Conservation (phyloP, 352 stramenopile species). For the Phytophthora europaea region DNA sequence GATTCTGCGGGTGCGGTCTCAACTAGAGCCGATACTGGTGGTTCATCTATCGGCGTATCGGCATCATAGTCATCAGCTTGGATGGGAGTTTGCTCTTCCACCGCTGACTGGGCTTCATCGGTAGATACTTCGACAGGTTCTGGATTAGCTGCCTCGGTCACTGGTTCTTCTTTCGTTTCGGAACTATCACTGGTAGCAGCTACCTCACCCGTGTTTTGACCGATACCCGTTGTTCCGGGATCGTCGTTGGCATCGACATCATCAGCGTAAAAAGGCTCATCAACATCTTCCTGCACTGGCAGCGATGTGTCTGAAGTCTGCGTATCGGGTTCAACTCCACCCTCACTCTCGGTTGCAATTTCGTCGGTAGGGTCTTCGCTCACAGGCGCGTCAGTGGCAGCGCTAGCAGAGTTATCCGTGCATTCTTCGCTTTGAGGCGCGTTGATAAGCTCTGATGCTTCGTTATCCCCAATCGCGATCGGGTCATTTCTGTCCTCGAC, state of each 20-base stretch:
- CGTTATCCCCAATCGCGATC: not conserved
- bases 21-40: not conserved
- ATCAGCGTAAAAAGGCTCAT: not conserved
- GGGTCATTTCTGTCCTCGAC: conserved; percentile 3
- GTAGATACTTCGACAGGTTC: conserved; percentile 8
- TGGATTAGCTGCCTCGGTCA: conserved; percentile 2
- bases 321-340: not conserved
- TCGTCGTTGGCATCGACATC: conserved; percentile 1
- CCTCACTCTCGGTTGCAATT: not conserved
- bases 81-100: not conserved
- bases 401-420: not conserved
- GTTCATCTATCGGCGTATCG: conserved; percentile 14
- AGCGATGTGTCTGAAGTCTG: not conserved
- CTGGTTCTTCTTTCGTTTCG: not conserved
- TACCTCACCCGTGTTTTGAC: not conserved
- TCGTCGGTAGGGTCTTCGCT: not conserved
- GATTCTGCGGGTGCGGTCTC: not conserved
- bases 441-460: not conserved
- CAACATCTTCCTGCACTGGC: not conserved
- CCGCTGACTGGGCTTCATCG: conserved; percentile 9
- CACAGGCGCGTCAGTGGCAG: conserved; percentile 1
- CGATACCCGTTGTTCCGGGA: not conserved
- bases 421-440: not conserved
- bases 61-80: conserved; percentile 17
- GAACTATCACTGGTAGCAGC: not conserved